Conservation (phyloP, 2,329 filamentous ascomycete species). For the Podosphaera aphanis region DNA sequence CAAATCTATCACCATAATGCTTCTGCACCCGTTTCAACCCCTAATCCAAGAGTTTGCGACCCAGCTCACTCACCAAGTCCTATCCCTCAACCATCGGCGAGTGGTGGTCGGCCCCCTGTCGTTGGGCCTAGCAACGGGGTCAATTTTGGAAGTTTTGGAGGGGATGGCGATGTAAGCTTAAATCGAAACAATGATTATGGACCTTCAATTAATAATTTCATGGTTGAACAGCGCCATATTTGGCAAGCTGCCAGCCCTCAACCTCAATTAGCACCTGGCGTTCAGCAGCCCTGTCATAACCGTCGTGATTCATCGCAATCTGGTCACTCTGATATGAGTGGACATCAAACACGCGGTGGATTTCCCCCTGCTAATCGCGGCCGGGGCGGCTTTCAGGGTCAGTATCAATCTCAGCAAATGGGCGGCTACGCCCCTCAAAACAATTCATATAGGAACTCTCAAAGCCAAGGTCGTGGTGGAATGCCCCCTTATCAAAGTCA, state of each 20-base stretch:
- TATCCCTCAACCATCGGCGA: slow-evolving; percentile 51
- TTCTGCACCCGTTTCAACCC: slow-evolving; percentile 37
- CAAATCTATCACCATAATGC: slow-evolving; percentile 22
- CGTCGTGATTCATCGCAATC: slow-evolving; percentile 75
- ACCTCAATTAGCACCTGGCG: slow-evolving; percentile 33
- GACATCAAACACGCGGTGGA: slow-evolving; percentile 26
- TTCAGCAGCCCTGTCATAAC: slow-evolving; percentile 46
- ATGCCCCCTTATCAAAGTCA: slow-evolving; percentile 25
- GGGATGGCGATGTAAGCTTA: slow-evolving; percentile 54
- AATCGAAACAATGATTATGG: not conserved
- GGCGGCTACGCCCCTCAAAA: slow-evolving; percentile 23
- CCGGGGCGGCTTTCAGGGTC: slow-evolving; percentile 29
- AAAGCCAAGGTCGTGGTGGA: slow-evolving; percentile 25
- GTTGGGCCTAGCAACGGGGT: slow-evolving; percentile 45
- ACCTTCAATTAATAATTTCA: not conserved
- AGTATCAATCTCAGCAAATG: slow-evolving; percentile 26
- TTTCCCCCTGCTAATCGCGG: slow-evolving; percentile 7
- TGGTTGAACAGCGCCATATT: slow-evolving; percentile 34
- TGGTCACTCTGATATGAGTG: slow-evolving; percentile 48
- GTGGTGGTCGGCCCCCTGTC: slow-evolving; percentile 58
- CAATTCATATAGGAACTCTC: slow-evolving; percentile 12
- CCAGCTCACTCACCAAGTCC: slow-evolving; percentile 78
- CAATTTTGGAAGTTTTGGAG: slow-evolving; percentile 61
- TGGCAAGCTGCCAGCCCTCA: slow-evolving; percentile 41
- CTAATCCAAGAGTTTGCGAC: slow-evolving; percentile 55